Conservation (phyloP, 73 alveolate genomes). For the Paramecium primaurelia region DNA sequence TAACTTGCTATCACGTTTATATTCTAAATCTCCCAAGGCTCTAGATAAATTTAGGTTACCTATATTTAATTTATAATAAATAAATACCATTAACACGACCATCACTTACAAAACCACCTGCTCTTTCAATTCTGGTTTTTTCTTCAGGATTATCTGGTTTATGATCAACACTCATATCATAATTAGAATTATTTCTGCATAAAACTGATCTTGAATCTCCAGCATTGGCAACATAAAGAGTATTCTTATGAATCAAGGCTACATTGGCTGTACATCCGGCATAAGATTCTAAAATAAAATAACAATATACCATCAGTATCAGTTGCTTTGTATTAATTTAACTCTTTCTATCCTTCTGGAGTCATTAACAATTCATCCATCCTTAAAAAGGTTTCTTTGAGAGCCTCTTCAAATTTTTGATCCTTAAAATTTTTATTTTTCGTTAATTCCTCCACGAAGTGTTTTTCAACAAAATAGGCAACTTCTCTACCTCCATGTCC, state of each 20-base stretch:
- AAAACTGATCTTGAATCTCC: slow-evolving; percentile 93
- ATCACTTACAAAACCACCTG: slow-evolving; percentile 82
- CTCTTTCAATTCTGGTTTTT: slow-evolving; percentile 80
- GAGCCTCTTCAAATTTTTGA: slow-evolving; percentile 74
- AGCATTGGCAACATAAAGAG: slow-evolving; percentile 87
- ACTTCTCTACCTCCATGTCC: slow-evolving; percentile 89
- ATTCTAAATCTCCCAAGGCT: slow-evolving; percentile 93
- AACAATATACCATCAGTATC: slow-evolving; percentile 52
- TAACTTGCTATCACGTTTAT: slow-evolving; percentile 64
- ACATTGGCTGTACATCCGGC: slow-evolving; percentile 93
- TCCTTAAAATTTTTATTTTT: slow-evolving; percentile 65
- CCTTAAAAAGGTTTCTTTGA: slow-evolving; percentile 79
- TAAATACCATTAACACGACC: slow-evolving; percentile 71
- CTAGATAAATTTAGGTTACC: slow-evolving; percentile 82
- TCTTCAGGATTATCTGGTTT: slow-evolving; percentile 86
- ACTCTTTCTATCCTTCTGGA: slow-evolving; percentile 77
- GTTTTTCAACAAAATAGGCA: slow-evolving; percentile 66
- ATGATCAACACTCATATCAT: slow-evolving; percentile 84
- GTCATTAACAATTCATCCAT: slow-evolving; percentile 83
- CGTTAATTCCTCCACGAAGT: slow-evolving; percentile 67
- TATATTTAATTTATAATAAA: slow-evolving; percentile 13
- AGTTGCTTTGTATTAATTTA: slow-evolving; percentile 42
- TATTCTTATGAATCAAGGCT: slow-evolving; percentile 77
- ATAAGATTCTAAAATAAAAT: slow-evolving; percentile 51
- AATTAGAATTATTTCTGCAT: slow-evolving; percentile 54